Evolutionary conservation across 345 rosid genomes (phyloP).

Genomic region (Hibiscus trionum): DNA sequence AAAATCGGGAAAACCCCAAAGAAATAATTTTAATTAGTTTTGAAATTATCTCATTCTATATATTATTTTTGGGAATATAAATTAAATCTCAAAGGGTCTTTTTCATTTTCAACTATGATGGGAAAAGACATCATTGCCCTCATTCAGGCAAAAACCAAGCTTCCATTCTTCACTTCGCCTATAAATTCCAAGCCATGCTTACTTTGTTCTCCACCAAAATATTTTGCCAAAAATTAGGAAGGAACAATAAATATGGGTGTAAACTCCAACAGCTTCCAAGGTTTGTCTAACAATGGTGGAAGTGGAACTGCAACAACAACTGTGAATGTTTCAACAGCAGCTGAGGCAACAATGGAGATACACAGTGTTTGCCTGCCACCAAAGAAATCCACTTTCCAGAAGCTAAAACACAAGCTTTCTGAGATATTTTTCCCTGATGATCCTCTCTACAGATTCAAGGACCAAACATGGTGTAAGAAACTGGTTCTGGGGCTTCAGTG

Average conservation of each 20-base stretch:
- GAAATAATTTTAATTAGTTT: too few species aligned
- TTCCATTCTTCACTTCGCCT: conserved; percentile 4
- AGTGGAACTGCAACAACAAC: neutral
- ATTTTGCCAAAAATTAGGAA: neutral
- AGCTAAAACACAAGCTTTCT: conserved; percentile 46
- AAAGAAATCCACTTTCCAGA: conserved; percentile 46
- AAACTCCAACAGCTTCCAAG: conserved; percentile 41
- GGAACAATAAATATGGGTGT: conserved; percentile 23
- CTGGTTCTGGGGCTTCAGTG: conserved; percentile 57
- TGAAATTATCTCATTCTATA: neutral
- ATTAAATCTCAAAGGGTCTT: neutral
- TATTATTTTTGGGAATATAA: neutral
- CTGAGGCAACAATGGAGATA: conserved; percentile 36
- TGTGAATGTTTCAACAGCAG: conserved; percentile 15
- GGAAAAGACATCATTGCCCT: neutral
- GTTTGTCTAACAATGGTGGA: conserved; percentile 26
- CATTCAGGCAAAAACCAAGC: neutral
- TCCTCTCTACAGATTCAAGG: conserved; percentile 75
- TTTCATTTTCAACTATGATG: neutral
- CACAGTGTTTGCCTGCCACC: conserved; percentile 81
- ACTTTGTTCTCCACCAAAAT: conserved; percentile 7
- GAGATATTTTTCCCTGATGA: conserved; percentile 97
- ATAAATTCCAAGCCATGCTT: conserved; percentile 23
- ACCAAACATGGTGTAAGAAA: conserved; percentile 54
- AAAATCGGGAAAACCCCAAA: too few species aligned